Evolutionary conservation across 2,329 filamentous ascomycete genomes (phyloP).

Genomic region (Penicillium brasilianum): DNA sequence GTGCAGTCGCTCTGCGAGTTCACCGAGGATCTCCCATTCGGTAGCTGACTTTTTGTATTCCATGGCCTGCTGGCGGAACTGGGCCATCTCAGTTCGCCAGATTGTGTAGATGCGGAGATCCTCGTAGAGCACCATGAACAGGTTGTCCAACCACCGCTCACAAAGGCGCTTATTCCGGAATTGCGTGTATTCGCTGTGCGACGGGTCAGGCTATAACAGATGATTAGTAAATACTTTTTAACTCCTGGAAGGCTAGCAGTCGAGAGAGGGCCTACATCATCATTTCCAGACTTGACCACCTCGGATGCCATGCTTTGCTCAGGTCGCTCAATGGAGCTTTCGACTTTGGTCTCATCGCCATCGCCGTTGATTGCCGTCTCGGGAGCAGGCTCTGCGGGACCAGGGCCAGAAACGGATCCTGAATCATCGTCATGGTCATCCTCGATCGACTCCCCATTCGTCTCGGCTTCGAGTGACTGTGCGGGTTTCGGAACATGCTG

Average conservation of each 20-base stretch:
- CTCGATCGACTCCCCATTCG: conserved; percentile 41
- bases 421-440: conserved; percentile 36
- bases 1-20: conserved; percentile 88
- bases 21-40: conserved; percentile 97
- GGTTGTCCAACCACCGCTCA: conserved; percentile 95
- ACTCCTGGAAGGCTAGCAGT: not conserved
- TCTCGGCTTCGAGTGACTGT: conserved; percentile 64
- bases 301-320: conserved; percentile 77
- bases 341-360: conserved; percentile 32
- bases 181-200: conserved; percentile 78
- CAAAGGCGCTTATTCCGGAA: conserved; percentile 97
- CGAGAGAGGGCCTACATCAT: conserved; percentile 61
- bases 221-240: conserved; percentile 19
- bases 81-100: conserved; percentile 97
- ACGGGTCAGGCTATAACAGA: conserved; percentile 60
- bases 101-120: conserved; percentile 98
- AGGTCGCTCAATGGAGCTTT: conserved; percentile 72
- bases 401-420: conserved; percentile 30
- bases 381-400: conserved; percentile 28
- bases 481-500: conserved; percentile 69
- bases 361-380: conserved; percentile 41
- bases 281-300: conserved; percentile 74
- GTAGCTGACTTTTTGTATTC: conserved; percentile 96
- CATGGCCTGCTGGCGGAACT: conserved; percentile 89
- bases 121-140: conserved; percentile 99